Percentiles rank a stretch among this genome's conserved stretches.
Conservation (phyloP, 495 filamentous ascomycete species). For the Aspergillus sclerotioniger region DNA sequence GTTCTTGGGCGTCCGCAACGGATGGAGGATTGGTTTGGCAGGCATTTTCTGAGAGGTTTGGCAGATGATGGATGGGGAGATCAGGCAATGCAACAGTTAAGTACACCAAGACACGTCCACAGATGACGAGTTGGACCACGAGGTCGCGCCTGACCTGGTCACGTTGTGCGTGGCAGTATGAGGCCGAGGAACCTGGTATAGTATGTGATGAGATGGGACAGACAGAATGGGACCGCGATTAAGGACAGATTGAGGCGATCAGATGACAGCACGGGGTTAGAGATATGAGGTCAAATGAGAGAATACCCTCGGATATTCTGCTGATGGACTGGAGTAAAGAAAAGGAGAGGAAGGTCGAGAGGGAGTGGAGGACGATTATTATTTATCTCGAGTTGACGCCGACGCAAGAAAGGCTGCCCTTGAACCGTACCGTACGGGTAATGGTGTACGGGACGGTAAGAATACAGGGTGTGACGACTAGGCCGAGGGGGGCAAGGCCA, state of each 20-base stretch:
- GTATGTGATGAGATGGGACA: background rate
- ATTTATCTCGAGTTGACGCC: slow-evolving; percentile 7
- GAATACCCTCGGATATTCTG: background rate
- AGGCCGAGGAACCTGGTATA: background rate
- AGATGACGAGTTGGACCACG: background rate
- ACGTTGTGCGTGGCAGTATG: slow-evolving; percentile 5
- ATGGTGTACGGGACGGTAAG: background rate
- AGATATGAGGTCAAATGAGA: background rate
- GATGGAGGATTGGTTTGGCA: slow-evolving; percentile 63
- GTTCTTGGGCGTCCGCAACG: slow-evolving; percentile 75
- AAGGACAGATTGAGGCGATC: background rate
- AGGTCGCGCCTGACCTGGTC: slow-evolving; percentile 1
- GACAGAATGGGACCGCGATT: background rate
- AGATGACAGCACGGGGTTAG: background rate
- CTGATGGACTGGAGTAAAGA: background rate
- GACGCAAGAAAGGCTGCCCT: background rate
- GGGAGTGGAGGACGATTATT: slow-evolving; percentile 1
- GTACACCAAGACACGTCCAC: background rate
- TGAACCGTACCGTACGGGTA: slow-evolving; percentile 1
- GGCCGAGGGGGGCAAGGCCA: too few relatives aligned
- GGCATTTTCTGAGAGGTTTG: slow-evolving; percentile 43
- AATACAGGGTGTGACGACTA: background rate
- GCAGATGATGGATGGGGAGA: background rate
- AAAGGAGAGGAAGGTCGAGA: background rate
- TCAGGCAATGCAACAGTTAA: background rate